Evolutionary conservation across 768 basidiomycete species (phyloP).

Genomic region (Boletales sp.): DNA sequence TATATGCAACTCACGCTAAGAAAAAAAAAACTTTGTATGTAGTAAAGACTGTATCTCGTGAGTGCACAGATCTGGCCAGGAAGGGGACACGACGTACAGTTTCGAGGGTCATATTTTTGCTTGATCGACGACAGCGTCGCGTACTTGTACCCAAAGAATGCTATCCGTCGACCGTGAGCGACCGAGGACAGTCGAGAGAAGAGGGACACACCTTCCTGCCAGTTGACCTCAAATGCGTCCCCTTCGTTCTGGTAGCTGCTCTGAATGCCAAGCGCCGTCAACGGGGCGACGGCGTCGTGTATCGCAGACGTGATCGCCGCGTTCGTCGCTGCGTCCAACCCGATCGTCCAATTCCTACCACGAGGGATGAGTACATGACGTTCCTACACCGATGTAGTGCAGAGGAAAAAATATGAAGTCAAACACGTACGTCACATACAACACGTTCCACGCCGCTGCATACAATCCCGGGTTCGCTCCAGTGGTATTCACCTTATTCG

Average conservation of each 20-base stretch:
- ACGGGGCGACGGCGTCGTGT: conserved; percentile 6
- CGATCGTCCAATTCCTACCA: conserved; percentile 16
- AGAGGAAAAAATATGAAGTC: too few species aligned
- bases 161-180: not conserved
- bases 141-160: conserved; percentile 23
- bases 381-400: not conserved
- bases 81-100: conserved; percentile 11
- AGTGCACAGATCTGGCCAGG: not conserved
- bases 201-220: conserved; percentile 13
- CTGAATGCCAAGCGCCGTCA: conserved; percentile 14
- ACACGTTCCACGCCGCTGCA: conserved; percentile 9
- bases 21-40: conserved; percentile 11
- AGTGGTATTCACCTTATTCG: conserved; percentile 1
- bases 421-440: conserved; percentile 10
- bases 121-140: conserved; percentile 15
- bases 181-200: not conserved
- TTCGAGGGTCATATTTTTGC: conserved; percentile 18
- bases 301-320: conserved; percentile 5
- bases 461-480: conserved; percentile 19
- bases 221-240: conserved; percentile 13
- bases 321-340: not conserved
- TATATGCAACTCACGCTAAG: too few species aligned
- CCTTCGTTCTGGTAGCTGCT: conserved; percentile 26
- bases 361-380: too few species aligned
- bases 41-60: conserved; percentile 7